These are phyloP conservation scores for Boletellus deceptivus DNA, from an alignment of 1,284 basidiomycete species.

Conservation along the genomic window DNA sequence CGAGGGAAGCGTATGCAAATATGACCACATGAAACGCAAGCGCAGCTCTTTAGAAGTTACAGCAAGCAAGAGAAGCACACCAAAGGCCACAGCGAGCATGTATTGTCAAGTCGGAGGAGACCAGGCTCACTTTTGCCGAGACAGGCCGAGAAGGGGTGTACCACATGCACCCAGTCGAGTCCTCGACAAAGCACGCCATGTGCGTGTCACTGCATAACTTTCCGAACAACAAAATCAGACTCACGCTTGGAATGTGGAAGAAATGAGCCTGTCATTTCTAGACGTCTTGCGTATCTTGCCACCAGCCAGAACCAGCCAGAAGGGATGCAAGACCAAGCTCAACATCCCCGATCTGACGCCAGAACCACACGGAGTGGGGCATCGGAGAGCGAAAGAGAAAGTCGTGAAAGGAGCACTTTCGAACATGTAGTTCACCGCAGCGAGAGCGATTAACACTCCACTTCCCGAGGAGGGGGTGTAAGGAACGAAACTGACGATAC, in stretches of 20 bases:
- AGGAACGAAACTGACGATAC: slow-evolving; percentile 72
- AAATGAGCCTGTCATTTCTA: slow-evolving; percentile 83
- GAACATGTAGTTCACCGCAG: slow-evolving; percentile 57
- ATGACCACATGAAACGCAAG: slow-evolving; percentile 70
- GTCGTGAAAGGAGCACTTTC: slow-evolving; percentile 57
- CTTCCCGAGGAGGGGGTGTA: slow-evolving; percentile 56
- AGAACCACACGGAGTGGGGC: slow-evolving; percentile 70
- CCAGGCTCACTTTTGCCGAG: too few species aligned
- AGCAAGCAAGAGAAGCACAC: slow-evolving; percentile 76
- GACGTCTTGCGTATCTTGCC: slow-evolving; percentile 72
- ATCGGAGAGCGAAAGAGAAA: slow-evolving; percentile 70
- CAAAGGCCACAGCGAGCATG: slow-evolving; percentile 50
- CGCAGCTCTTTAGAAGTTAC: slow-evolving; percentile 77
- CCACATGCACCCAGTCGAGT: slow-evolving; percentile 68
- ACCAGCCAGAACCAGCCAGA: slow-evolving; percentile 71
- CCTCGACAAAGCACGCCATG: slow-evolving; percentile 64
- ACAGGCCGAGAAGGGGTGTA: slow-evolving; percentile 57
- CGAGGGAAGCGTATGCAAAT: slow-evolving; percentile 68
- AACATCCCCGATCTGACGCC: slow-evolving; percentile 65
- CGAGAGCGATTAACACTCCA: slow-evolving; percentile 64
- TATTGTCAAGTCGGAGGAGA: too few species aligned
- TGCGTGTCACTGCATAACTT: not conserved
- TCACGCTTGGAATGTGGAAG: slow-evolving; percentile 81
- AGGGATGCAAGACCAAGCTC: slow-evolving; percentile 69
- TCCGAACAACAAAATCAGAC: slow-evolving; percentile 25